phyloP scores from a whole-genome alignment of 257 asterid genomes.

The Handroanthus guayacan region DNA sequence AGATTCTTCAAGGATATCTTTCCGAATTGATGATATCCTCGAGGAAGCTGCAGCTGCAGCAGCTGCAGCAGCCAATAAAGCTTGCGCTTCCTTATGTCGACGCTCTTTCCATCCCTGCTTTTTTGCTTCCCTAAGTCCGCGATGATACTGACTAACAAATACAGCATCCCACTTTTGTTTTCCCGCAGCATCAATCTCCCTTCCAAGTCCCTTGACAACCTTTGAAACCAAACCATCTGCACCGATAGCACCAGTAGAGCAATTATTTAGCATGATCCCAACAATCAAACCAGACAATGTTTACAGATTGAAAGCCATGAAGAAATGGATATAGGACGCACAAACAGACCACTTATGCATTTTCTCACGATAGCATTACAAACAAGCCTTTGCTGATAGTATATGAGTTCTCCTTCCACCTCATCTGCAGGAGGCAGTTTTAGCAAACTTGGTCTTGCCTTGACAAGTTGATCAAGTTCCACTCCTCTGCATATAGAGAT shows the following conservation, averaged over 20 bases:
- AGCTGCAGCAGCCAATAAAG: slow-evolving; percentile 96
- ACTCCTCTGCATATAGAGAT: slow-evolving; percentile 46
- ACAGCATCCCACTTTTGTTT: slow-evolving; percentile 86
- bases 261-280: background rate
- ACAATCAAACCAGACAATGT: slow-evolving; percentile 31
- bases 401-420: slow-evolving; percentile 93
- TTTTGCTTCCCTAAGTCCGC: slow-evolving; percentile 84
- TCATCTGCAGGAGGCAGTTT: slow-evolving; percentile 86
- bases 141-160: slow-evolving; percentile 75
- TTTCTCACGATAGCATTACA: slow-evolving; percentile 60
- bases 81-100: slow-evolving; percentile 96
- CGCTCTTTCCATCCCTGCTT: slow-evolving; percentile 96
- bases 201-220: slow-evolving; percentile 73
- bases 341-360: slow-evolving; percentile 58
- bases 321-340: background rate
- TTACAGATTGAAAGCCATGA: background rate
- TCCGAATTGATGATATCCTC: slow-evolving; percentile 80
- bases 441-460: slow-evolving; percentile 50
- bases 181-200: slow-evolving; percentile 70
- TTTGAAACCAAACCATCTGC: slow-evolving; percentile 80
- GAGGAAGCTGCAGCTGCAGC: slow-evolving; percentile 99
- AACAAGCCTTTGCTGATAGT: slow-evolving; percentile 73
- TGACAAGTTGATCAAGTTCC: slow-evolving; percentile 59
- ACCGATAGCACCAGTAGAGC: slow-evolving; percentile 29
- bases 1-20: slow-evolving; percentile 78